A percentile compares a stretch with the other conserved stretches of the same genome.
Evolutionary conservation across 371 early-diverging fungal genomes (phyloP).

Genomic region (Mortierella sp.): DNA sequence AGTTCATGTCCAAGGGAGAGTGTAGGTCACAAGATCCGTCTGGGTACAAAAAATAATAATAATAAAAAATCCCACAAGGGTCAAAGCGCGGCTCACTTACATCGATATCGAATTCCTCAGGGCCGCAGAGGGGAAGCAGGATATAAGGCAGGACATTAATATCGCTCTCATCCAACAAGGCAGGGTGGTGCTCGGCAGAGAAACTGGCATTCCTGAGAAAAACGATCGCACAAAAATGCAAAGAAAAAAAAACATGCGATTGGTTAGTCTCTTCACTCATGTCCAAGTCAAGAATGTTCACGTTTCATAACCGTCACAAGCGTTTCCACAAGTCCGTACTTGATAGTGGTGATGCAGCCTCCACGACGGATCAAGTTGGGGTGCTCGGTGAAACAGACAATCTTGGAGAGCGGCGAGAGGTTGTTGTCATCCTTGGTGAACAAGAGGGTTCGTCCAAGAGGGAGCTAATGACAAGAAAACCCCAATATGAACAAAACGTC

Average conservation of each 20-base stretch:
- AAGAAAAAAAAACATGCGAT: too few relatives aligned
- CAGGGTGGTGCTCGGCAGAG: constrained; percentile 76
- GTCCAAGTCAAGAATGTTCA: not conserved
- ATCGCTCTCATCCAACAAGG: constrained; percentile 73
- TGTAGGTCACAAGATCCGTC: not conserved
- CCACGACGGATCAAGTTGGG: constrained; percentile 86
- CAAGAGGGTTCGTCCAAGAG: constrained; percentile 82
- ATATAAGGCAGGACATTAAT: constrained; percentile 89
- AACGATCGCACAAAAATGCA: not conserved
- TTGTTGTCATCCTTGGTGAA: constrained; percentile 66
- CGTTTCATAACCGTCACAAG: too few relatives aligned
- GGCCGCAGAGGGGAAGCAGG: constrained; percentile 91
- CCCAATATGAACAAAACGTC: not conserved
- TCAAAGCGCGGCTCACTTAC: constrained; percentile 51
- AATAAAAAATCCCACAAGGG: constrained; percentile 12
- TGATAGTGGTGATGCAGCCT: constrained; percentile 88
- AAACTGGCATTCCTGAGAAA: constrained; percentile 83
- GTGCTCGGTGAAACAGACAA: constrained; percentile 91
- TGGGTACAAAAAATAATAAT: not conserved
- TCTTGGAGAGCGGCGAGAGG: constrained; percentile 82
- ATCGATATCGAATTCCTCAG: constrained; percentile 91
- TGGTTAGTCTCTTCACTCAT: not conserved
- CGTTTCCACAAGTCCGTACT: constrained; percentile 59
- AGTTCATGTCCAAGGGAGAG: not conserved
- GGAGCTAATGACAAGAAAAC: constrained; percentile 57